Conservation (phyloP, 306 rosid genomes). For the Cicer chorassanicum region DNA sequence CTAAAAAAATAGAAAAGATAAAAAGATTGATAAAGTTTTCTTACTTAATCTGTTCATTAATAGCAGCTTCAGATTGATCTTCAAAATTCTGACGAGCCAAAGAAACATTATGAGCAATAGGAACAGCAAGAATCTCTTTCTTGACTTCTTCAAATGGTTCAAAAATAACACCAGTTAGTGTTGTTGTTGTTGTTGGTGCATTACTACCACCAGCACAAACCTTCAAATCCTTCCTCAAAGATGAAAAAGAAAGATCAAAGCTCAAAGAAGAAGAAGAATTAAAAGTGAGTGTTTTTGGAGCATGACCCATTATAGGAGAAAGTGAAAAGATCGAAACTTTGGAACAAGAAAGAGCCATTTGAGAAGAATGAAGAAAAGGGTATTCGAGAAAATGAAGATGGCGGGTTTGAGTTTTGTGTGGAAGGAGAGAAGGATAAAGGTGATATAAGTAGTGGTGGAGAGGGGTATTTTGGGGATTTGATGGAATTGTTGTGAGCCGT, state of each 20-base stretch:
- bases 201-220: slow-evolving; percentile 47
- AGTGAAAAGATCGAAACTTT: slow-evolving; percentile 40
- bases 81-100: slow-evolving; percentile 54
- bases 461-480: slow-evolving; percentile 22
- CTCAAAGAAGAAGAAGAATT: slow-evolving; percentile 27
- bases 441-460: slow-evolving; percentile 34
- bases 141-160: slow-evolving; percentile 60
- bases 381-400: neutral
- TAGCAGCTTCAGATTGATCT: slow-evolving; percentile 50
- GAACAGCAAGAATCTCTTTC: slow-evolving; percentile 46
- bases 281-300: slow-evolving; percentile 20
- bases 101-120: slow-evolving; percentile 45
- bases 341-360: slow-evolving; percentile 52
- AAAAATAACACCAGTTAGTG: slow-evolving; percentile 46
- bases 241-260: neutral
- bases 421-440: slow-evolving; percentile 26
- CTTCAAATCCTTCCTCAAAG: slow-evolving; percentile 13
- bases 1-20: neutral
- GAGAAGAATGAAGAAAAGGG: slow-evolving; percentile 17
- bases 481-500: slow-evolving; percentile 25
- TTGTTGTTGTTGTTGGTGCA: neutral
- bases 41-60: slow-evolving; percentile 62
- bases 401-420: slow-evolving; percentile 33
- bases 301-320: slow-evolving; percentile 42
- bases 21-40: neutral